Conservation (phyloP, 768 basidiomycete species). For the Termitomyces bulborhizus region DNA sequence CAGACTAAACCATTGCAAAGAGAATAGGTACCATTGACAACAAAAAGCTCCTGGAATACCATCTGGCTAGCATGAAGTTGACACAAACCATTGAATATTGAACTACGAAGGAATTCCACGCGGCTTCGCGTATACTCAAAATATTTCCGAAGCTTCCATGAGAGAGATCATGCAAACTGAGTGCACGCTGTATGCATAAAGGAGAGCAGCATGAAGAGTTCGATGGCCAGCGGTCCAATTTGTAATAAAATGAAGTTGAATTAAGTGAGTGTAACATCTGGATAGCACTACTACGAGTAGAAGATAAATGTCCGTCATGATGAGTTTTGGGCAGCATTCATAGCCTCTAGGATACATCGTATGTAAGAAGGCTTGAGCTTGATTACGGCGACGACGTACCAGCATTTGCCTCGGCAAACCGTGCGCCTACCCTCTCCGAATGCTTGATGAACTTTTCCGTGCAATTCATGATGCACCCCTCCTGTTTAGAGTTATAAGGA, state of each 20-base stretch:
- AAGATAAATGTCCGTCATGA: conserved; percentile 17
- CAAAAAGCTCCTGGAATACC: background rate
- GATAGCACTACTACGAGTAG: conserved; percentile 4
- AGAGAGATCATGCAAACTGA: background rate
- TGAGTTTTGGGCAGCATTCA: conserved; percentile 31
- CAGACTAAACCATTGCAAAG: background rate
- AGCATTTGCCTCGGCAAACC: conserved; percentile 89
- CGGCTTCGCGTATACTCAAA: background rate
- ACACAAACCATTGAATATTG: background rate
- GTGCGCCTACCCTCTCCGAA: conserved; percentile 86
- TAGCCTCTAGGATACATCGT: conserved; percentile 5
- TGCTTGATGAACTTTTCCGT: conserved; percentile 98
- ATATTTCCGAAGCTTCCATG: background rate
- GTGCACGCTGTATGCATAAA: background rate
- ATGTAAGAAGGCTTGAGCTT: background rate
- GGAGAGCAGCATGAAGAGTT: background rate
- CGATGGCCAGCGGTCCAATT: background rate
- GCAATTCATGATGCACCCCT: conserved; percentile 87
- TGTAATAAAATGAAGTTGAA: background rate
- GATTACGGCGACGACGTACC: conserved; percentile 44
- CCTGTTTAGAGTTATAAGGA: conserved; percentile 36
- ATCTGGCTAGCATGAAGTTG: too few species aligned
- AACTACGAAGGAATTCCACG: background rate
- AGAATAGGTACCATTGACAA: background rate
- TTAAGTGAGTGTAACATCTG: conserved; percentile 3